phyloP scores from a whole-genome alignment of 2,329 filamentous ascomycete species.

The Calcarisporium arbuscula region DNA sequence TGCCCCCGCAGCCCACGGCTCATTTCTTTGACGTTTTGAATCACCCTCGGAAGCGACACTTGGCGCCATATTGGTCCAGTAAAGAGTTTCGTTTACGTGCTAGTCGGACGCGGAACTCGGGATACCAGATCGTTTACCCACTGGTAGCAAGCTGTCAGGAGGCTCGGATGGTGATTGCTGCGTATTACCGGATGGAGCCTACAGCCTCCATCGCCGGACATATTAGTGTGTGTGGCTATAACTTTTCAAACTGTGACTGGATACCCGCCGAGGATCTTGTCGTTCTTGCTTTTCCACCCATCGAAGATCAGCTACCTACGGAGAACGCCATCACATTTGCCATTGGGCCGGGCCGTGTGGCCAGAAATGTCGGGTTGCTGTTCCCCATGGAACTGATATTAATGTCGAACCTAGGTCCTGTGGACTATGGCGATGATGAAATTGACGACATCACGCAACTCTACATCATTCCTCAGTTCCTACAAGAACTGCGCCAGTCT shows the following conservation, averaged over 20 bases:
- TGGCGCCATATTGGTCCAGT: constrained; percentile 5
- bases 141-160: constrained; percentile 5
- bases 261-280: constrained; percentile 7
- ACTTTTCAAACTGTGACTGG: constrained; percentile 9
- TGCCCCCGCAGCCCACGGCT: constrained; percentile 4
- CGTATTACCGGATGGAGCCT: constrained; percentile 5
- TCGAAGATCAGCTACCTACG: constrained; percentile 3
- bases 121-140: constrained; percentile 5
- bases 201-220: no score
- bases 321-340: constrained; percentile 3
- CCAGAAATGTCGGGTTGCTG: constrained; percentile 3
- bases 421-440: constrained; percentile 3
- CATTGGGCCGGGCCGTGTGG: neutral
- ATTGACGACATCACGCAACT: constrained; percentile 5
- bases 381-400: constrained; percentile 3
- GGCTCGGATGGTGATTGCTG: neutral
- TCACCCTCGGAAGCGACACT: constrained; percentile 3
- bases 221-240: no score
- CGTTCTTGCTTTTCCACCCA: constrained; percentile 4
- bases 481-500: constrained; percentile 2
- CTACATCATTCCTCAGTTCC: constrained; percentile 4
- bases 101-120: constrained; percentile 5
- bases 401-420: neutral
- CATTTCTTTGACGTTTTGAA: constrained; percentile 9
- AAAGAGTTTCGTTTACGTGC: constrained; percentile 7